These are phyloP conservation scores for Kwoniella shandongensis DNA, from an alignment of 768 basidiomycete species.

Conservation along the genomic window DNA sequence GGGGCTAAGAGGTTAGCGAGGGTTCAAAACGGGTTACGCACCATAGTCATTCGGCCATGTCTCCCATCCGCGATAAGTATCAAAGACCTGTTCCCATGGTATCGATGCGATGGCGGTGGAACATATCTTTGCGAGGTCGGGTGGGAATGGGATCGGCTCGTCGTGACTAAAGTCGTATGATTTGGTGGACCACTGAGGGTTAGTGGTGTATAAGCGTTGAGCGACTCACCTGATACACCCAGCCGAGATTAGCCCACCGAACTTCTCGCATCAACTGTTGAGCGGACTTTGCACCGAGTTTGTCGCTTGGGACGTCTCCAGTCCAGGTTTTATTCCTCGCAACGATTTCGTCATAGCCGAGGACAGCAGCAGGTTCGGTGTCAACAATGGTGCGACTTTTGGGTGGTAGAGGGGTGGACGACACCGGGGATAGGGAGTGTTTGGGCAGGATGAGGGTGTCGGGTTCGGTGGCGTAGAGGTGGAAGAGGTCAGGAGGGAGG, in stretches of 20 bases:
- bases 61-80: slow-evolving; percentile 62
- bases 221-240: slow-evolving; percentile 68
- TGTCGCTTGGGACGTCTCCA: slow-evolving; percentile 62
- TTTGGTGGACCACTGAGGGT: slow-evolving; percentile 80
- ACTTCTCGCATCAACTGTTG: slow-evolving; percentile 70
- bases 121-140: slow-evolving; percentile 63
- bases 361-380: slow-evolving; percentile 67
- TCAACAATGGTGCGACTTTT: slow-evolving; percentile 64
- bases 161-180: slow-evolving; percentile 79
- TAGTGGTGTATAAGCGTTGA: neutral
- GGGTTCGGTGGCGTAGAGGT: slow-evolving; percentile 53
- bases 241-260: slow-evolving; percentile 94
- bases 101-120: slow-evolving; percentile 63
- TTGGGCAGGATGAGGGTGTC: slow-evolving; percentile 32
- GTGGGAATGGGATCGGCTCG: slow-evolving; percentile 65
- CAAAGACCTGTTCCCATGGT: slow-evolving; percentile 68
- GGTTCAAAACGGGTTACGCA: slow-evolving; percentile 44
- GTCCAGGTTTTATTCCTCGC: slow-evolving; percentile 64
- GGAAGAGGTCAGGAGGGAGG: slow-evolving; percentile 80
- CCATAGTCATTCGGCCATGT: slow-evolving; percentile 78
- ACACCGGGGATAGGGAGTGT: slow-evolving; percentile 4
- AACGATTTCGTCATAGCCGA: slow-evolving; percentile 61
- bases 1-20: slow-evolving; percentile 62
- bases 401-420: slow-evolving; percentile 15
- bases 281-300: slow-evolving; percentile 59